Base-by-base conservation (phyloP, 2,329 filamentous ascomycete species). In the Trichoderma afroharzianum region DNA sequence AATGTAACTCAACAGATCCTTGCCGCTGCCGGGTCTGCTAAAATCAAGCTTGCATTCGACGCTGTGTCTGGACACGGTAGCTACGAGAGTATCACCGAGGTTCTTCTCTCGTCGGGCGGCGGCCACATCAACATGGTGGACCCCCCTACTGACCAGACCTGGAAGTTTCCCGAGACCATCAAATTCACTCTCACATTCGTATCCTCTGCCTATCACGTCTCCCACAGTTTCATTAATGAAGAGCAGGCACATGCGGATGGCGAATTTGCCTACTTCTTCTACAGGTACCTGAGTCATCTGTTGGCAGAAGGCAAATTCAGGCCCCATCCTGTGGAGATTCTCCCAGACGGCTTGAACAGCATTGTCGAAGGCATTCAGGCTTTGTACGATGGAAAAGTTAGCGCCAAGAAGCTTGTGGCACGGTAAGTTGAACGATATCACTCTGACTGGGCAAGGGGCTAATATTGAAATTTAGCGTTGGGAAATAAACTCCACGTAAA, bases 271-370 rank as follows among this genome's bases (percentile, higher is more conserved):
- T 66, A 66, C 6, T 66, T 66, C n/a, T 66, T 57, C 47, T 66
- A 66, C 30, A 53, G 63, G 3, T 66, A 66, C 63, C 26, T 66
- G 47, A 66, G 63, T 39, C 63, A 66, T 66, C 30, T 66, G 6
- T 21, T 66, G 4, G 63, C 63, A n/a, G 63, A 66, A 21, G 63
- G 63, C 12, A 66, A 57, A 66, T 66, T 66, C 63, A 64, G 26
- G 33, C 53, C 62, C 3, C 73, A 74, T 57, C 68, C 68, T 6
- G 55, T 62, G 7, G 71, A 74, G 28, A 67, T 74, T 8, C 57
- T 73, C 32, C 68, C 72, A 21, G 63, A 73, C 18, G 73, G 73
- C 1, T 30, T 74, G 9, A 58, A 59, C 9, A 68, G 72, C 9
- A 18, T 74, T 14, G 62, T 66, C 43, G 57, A 43, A 5, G 72